phyloP scores from a whole-genome alignment of 768 basidiomycete species.

The Roridomyces roridus region DNA sequence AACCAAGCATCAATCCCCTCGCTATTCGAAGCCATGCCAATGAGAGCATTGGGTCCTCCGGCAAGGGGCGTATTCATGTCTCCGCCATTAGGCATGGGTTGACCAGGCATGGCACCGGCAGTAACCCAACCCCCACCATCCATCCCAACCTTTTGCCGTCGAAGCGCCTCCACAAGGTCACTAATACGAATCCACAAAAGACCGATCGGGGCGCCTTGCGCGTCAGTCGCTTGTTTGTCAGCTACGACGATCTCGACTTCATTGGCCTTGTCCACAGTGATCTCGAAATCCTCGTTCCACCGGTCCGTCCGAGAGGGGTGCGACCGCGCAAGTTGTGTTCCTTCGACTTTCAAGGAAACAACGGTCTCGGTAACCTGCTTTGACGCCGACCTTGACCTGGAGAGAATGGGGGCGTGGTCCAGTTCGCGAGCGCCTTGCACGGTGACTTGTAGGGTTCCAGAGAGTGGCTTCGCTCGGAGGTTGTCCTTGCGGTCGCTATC shows the following conservation, averaged over 20 bases:
- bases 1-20: conserved; percentile 99
- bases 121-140: conserved; percentile 95
- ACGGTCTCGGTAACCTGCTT: conserved; percentile 85
- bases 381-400: conserved; percentile 74
- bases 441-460: conserved; percentile 89
- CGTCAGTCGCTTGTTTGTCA: conserved; percentile 86
- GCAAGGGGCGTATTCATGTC: conserved; percentile 58
- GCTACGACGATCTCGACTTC: conserved; percentile 97
- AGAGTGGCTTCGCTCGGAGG: conserved; percentile 90
- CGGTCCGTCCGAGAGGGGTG: conserved; percentile 94
- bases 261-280: conserved; percentile 96
- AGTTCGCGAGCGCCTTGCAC: conserved; percentile 92
- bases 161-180: conserved; percentile 91
- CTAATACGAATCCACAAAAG: conserved; percentile 93
- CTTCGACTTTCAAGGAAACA: conserved; percentile 96
- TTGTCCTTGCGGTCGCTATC: conserved; percentile 93
- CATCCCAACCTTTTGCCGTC: conserved; percentile 89
- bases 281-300: conserved; percentile 98
- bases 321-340: conserved; percentile 89
- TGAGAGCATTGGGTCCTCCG: conserved; percentile 44
- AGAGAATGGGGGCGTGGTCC: conserved; percentile 85
- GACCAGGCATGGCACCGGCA: conserved; percentile 85
- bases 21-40: conserved; percentile 40
- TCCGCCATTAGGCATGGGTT: conserved; percentile 44
- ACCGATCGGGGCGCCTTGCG: conserved; percentile 87